Conservation (phyloP, 805 yeast genomes). For the Starmerella floricola region DNA sequence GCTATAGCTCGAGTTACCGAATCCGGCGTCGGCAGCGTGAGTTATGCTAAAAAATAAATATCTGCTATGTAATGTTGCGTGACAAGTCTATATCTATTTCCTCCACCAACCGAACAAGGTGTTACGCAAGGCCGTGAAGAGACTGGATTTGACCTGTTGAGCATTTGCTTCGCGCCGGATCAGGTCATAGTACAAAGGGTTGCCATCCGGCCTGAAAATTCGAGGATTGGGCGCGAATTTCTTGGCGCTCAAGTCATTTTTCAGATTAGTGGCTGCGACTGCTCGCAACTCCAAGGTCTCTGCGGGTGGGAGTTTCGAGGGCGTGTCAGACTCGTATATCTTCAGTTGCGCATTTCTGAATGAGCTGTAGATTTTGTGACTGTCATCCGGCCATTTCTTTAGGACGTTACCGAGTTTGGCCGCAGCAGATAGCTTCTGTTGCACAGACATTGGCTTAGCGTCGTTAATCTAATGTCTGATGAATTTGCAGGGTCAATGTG, state of each 20-base stretch:
- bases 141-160: constrained; percentile 50
- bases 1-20: constrained; percentile 4
- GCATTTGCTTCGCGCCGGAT: constrained; percentile 50
- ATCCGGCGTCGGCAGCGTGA: constrained; percentile 9
- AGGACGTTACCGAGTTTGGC: constrained; percentile 21
- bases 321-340: constrained; percentile 29
- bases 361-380: constrained; percentile 37
- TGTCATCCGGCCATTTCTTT: constrained; percentile 31
- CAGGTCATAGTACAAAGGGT: constrained; percentile 64
- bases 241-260: constrained; percentile 14
- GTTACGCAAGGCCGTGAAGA: constrained; percentile 55
- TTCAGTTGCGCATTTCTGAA: constrained; percentile 37
- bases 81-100: constrained; percentile 4
- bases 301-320: constrained; percentile 21
- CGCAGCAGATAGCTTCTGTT: constrained; percentile 18
- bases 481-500: background rate
- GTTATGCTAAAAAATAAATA: constrained; percentile 20
- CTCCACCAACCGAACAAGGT: constrained; percentile 51
- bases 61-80: background rate
- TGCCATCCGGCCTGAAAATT: constrained; percentile 68
- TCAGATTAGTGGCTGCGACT: constrained; percentile 20
- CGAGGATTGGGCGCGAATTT: constrained; percentile 35
- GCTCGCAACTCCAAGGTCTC: constrained; percentile 22
- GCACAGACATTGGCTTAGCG: constrained; percentile 22
- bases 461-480: too few species aligned